Percentiles rank a stretch among this genome's conserved stretches.
Evolutionary conservation across 371 early-diverging fungal species (phyloP).

Genomic region (Apophysomyces variabilis): DNA sequence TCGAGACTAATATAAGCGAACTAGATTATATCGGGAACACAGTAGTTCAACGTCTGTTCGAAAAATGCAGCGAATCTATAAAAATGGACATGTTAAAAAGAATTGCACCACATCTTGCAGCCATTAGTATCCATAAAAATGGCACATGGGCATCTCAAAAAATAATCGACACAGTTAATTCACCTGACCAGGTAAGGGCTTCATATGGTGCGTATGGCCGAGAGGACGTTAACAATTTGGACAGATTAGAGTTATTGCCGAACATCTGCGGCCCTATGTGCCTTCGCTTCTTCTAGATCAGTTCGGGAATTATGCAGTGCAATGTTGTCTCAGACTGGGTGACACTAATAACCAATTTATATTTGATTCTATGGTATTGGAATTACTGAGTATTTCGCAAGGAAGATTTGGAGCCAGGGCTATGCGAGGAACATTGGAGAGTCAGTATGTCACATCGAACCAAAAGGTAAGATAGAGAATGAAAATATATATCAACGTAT

Average conservation of each 20-base stretch:
- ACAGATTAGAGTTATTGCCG: conserved; percentile 38
- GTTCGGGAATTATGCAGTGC: conserved; percentile 92
- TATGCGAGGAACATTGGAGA: conserved; percentile 85
- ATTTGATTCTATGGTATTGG: conserved; percentile 83
- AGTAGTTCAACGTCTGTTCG: conserved; percentile 83
- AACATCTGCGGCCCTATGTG: conserved; percentile 65
- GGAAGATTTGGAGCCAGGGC: conserved; percentile 89
- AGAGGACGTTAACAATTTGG: not conserved
- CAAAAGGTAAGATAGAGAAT: conserved; percentile 33
- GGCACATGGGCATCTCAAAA: conserved; percentile 95
- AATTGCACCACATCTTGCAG: conserved; percentile 77
- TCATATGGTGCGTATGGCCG: conserved; percentile 26
- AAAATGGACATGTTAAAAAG: conserved; percentile 53
- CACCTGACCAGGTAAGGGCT: conserved; percentile 59
- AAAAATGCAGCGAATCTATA: conserved; percentile 65
- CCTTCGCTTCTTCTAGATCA: conserved; percentile 87
- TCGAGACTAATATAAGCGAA: not conserved
- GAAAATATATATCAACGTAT: too few relatives aligned
- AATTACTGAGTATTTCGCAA: conserved; percentile 73
- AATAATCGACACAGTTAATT: conserved; percentile 79
- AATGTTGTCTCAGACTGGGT: conserved; percentile 82
- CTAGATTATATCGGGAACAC: conserved; percentile 75
- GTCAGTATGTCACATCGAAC: conserved; percentile 55
- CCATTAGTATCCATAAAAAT: conserved; percentile 89
- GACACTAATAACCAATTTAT: conserved; percentile 74